Base-by-base conservation (phyloP, 352 stramenopile species). In the Phytopythium oedochilum region DNA sequence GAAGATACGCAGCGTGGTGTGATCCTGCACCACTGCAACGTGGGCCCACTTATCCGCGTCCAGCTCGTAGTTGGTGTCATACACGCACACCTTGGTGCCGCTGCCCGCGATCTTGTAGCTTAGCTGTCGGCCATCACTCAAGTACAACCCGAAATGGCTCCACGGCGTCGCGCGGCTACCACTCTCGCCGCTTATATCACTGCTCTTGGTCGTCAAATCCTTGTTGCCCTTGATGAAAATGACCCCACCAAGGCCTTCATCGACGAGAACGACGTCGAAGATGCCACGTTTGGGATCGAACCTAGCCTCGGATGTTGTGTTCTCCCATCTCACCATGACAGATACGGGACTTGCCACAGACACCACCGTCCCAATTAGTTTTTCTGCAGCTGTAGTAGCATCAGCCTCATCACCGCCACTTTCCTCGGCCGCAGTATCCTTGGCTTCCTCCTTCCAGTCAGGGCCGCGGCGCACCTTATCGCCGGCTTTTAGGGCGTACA, bases 191-290 rank as follows among this genome's bases (percentile, higher is more conserved):
- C n/a, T 20, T 9, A 6, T 11, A 34, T 44, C 48, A 22, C 25
- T 18, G 35, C 34, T 3, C 28, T 86, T 76, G 50, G 72, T 74
- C 3, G 82, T 61, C 39, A 89, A 69, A 20, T 63, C 85, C 38
- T 73, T 81, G 46, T 84, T 87, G 11, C 83, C 83, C 44, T 89
- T 89, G 45, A 73, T 75, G 58, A 89, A 89, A 18, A 93, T 78
- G 36, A 74, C 64, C 14, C 83, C 83, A 28, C 78, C 76, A 5
- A 77, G 56, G 32, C 69, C 73, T 61, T 89, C 66, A 52, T 78
- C 63, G 0, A 70, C 68, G 18, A 84, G 67, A 29, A 89, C 50
- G 0, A 92, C 70, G 10, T 90, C 78, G 32, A 78, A 77, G 20
- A 75, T 64, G 2, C 61, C 68, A 25, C 50, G 17, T 23, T 78